Base-by-base conservation (phyloP, 2,329 filamentous ascomycete genomes). In the Fusarium sororula region DNA sequence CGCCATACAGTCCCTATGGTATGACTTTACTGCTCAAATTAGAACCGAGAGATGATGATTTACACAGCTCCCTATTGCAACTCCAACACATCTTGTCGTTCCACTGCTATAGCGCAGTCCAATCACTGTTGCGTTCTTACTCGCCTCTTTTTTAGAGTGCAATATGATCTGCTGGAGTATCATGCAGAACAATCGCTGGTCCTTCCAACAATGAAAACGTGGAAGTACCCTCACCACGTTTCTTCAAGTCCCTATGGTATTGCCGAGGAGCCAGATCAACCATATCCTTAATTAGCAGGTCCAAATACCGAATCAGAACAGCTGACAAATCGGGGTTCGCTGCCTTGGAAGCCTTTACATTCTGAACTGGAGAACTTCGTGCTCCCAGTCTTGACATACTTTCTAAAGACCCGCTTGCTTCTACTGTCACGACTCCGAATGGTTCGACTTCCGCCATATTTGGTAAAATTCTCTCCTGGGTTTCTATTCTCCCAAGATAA, bases 21-120 rank as follows among this genome's bases (percentile, higher is more conserved):
- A 47, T 60, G 59, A 48, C 60, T 56, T 24, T 42, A 50, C 58
- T 68, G 55, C 64, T 41, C 39, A 70, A 60, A 44, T 30, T 35
- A 55, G 58, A 54, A 45, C 60, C 42, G 45, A 59, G 51, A 61
- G 38, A n/a, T 28, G 53, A 35, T 38, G 30, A 44, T 47, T 50
- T n/a, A 35, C 51, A 54, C 58, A 50, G 59, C 59, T 64, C 44
- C 44, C 47, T 58, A 32, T 45, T 28, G 38, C 55, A 37, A 50
- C 63, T 48, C 51, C 24, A 54, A 24, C 32, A 28, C 14, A 26
- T 22, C 20, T 28, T 54, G 51, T 39, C 22, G 24, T 54, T 54
- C 24, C 20, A 38, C 35, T 39, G 7, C 12, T 10, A 39, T 13
- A 28, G 18, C 35, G 20, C 24, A n/a, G 26, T 38, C 15, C 51